Conservation (phyloP, 2,329 filamentous ascomycete genomes). For the Zasmidium angulare region DNA sequence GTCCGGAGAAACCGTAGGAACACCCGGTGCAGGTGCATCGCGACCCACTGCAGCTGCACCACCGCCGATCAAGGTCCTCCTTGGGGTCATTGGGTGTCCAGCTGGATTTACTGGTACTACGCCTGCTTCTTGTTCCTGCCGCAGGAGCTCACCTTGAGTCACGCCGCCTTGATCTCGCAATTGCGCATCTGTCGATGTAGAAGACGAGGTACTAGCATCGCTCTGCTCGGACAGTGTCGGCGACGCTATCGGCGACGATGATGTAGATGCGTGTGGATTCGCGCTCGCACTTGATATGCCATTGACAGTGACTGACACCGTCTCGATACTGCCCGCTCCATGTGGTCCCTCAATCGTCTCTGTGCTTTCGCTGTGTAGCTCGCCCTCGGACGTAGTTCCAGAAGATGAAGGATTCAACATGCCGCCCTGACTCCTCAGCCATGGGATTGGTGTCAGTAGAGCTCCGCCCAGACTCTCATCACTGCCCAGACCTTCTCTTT, state of each 20-base stretch:
- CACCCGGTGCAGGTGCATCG: constrained; percentile 14
- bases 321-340: constrained; percentile 75
- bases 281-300: constrained; percentile 44
- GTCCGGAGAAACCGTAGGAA: constrained; percentile 22
- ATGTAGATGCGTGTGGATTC: constrained; percentile 12
- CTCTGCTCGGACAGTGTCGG: constrained; percentile 34
- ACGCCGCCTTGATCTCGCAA: constrained; percentile 54
- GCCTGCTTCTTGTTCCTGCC: constrained; percentile 83
- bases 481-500: constrained; percentile 61
- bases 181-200: constrained; percentile 33
- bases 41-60: constrained; percentile 26
- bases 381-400: constrained; percentile 36
- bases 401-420: constrained; percentile 12
- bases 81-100: constrained; percentile 31
- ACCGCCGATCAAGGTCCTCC: constrained; percentile 26
- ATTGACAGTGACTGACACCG: constrained; percentile 73
- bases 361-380: constrained; percentile 70
- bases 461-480: constrained; percentile 90
- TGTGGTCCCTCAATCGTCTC: constrained; percentile 81
- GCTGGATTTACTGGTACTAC: constrained; percentile 59
- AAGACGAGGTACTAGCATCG: constrained; percentile 38
- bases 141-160: constrained; percentile 78
- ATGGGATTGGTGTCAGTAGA: constrained; percentile 88
- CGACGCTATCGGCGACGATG: constrained; percentile 28
- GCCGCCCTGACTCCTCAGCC: constrained; percentile 55